Conservation (phyloP, 495 filamentous ascomycete species). For the Durotheca rogersii region DNA sequence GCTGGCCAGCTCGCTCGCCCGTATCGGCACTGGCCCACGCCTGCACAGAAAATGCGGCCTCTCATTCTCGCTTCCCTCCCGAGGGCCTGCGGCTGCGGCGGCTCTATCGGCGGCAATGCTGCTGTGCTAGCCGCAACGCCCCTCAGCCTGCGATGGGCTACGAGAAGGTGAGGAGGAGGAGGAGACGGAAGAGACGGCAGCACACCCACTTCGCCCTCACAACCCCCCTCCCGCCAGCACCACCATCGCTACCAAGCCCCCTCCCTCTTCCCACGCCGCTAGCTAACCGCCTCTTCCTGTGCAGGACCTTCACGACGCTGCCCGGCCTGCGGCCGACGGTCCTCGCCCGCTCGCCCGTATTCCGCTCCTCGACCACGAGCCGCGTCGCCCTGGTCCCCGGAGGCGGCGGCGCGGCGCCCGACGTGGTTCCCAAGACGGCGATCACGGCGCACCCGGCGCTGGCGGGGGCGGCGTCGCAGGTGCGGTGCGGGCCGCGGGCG, state of each 20-base stretch:
- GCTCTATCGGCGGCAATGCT: neutral
- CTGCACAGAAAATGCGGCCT: slow-evolving; percentile 10
- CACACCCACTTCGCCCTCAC: too few species aligned
- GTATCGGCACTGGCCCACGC: neutral
- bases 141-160: slow-evolving; percentile 3
- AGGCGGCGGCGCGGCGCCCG: slow-evolving; percentile 17
- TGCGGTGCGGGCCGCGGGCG: slow-evolving; percentile 49
- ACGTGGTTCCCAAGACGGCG: slow-evolving; percentile 41
- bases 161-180: too few species aligned
- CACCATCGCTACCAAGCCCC: too few species aligned
- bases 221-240: too few species aligned
- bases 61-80: slow-evolving; percentile 18
- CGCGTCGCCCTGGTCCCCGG: slow-evolving; percentile 8
- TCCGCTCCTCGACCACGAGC: slow-evolving; percentile 29
- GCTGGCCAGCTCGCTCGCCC: neutral
- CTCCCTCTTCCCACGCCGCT: neutral
- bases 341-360: slow-evolving; percentile 22
- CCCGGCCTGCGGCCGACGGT: slow-evolving; percentile 43
- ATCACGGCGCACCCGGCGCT: slow-evolving; percentile 46
- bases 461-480: slow-evolving; percentile 35
- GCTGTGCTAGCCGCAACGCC: neutral
- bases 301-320: slow-evolving; percentile 44
- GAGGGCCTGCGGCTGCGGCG: slow-evolving; percentile 1
- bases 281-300: neutral
- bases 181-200: too few species aligned